phyloP scores from a whole-genome alignment of 2,329 filamentous ascomycete species.

The Bipolaris victoriae region DNA sequence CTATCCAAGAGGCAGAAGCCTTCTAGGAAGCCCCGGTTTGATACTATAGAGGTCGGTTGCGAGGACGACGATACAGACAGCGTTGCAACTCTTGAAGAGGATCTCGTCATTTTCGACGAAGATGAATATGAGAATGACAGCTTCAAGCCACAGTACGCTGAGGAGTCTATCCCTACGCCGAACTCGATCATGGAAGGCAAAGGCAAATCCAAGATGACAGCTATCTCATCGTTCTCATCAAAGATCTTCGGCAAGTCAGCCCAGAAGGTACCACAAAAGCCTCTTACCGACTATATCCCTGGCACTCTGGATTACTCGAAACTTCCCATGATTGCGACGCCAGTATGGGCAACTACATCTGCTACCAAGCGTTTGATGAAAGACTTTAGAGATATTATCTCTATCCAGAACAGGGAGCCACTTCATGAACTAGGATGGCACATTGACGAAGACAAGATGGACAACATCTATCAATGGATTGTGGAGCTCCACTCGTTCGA shows the following conservation, averaged over 20 bases:
- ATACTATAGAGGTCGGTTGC: constrained; percentile 48
- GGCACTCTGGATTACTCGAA: constrained; percentile 66
- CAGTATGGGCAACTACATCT: constrained; percentile 66
- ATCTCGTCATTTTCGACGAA: constrained; percentile 50
- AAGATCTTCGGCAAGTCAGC: constrained; percentile 33
- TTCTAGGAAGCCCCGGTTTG: constrained; percentile 35
- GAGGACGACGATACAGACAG: constrained; percentile 52
- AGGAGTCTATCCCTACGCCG: constrained; percentile 31
- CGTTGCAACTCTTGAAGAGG: constrained; percentile 58
- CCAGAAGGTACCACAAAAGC: constrained; percentile 28
- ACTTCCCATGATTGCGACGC: constrained; percentile 69
- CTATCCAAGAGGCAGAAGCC: constrained; percentile 39
- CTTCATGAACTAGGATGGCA: constrained; percentile 81
- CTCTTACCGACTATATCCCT: constrained; percentile 68
- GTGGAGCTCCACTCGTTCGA: constrained; percentile 88
- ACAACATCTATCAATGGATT: constrained; percentile 89
- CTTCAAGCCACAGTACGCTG: constrained; percentile 10
- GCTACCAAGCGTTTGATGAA: constrained; percentile 69
- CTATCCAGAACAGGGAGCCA: constrained; percentile 66
- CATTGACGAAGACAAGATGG: constrained; percentile 69
- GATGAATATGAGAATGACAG: constrained; percentile 20
- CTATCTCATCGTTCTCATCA: constrained; percentile 25
- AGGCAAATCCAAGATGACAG: constrained; percentile 33
- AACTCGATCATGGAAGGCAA: constrained; percentile 34
- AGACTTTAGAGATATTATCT: constrained; percentile 69